phyloP scores from a whole-genome alignment of 164 flowering plant species.

The Berberis thunbergii region DNA sequence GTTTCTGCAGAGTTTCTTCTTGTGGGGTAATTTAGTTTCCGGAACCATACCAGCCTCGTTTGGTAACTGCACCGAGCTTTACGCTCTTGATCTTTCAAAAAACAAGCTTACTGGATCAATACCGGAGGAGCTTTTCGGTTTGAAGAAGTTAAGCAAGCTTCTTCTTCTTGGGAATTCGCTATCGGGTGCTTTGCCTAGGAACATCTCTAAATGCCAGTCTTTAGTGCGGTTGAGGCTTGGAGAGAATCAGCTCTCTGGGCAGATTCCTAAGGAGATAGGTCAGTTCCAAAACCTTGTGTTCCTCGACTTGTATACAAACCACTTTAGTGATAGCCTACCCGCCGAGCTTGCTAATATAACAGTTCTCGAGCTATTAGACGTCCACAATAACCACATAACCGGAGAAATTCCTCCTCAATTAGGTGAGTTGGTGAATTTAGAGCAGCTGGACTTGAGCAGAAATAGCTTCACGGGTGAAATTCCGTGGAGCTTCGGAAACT shows the following conservation, averaged over 20 bases:
- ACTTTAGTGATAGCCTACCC: conserved; percentile 69
- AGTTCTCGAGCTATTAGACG: conserved; percentile 79
- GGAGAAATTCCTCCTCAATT: conserved; percentile 73
- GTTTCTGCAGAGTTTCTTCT: conserved; percentile 66
- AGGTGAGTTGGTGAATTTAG: conserved; percentile 67
- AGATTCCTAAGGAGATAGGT: conserved; percentile 79
- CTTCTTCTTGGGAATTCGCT: conserved; percentile 74
- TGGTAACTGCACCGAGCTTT: conserved; percentile 73
- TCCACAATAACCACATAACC: conserved; percentile 69
- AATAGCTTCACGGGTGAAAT: conserved; percentile 80
- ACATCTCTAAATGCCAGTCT: conserved; percentile 62
- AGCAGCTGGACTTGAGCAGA: conserved; percentile 87
- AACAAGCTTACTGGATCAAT: conserved; percentile 79
- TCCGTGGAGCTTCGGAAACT: conserved; percentile 71
- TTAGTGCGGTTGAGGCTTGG: conserved; percentile 85
- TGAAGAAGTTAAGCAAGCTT: conserved; percentile 88
- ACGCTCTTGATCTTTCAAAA: conserved; percentile 78
- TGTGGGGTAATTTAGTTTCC: conserved; percentile 86
- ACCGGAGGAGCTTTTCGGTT: conserved; percentile 76
- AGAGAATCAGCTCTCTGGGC: conserved; percentile 85
- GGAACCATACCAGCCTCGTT: conserved; percentile 78
- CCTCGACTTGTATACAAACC: conserved; percentile 86
- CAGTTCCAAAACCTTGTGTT: conserved; percentile 81
- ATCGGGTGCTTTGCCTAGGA: conserved; percentile 54
- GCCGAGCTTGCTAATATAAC: conserved; percentile 67